These are phyloP conservation scores for Ceratobasidium sp. DNA, from an alignment of 1,284 basidiomycete species.

Conservation along the genomic window DNA sequence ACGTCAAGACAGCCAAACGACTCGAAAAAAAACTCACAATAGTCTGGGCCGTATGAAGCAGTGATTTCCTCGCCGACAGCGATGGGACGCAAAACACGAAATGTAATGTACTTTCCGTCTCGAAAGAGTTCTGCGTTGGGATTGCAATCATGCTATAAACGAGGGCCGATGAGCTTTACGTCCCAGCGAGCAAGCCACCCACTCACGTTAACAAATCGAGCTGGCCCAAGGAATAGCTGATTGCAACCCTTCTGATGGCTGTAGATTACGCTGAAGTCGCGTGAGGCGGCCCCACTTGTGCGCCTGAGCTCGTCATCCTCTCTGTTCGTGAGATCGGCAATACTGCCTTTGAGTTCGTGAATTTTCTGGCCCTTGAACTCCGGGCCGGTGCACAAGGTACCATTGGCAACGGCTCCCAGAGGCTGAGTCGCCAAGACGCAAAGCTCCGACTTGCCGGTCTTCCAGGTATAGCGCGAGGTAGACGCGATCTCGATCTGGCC, in stretches of 20 bases:
- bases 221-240: conserved; percentile 89
- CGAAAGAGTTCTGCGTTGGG: conserved; percentile 89
- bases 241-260: conserved; percentile 90
- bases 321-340: conserved; percentile 51
- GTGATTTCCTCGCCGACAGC: conserved; percentile 84
- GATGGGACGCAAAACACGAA: conserved; percentile 83
- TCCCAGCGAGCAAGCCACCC: conserved; percentile 30
- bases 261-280: conserved; percentile 91
- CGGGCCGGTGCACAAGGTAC: conserved; percentile 10
- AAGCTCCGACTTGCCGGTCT: conserved; percentile 87
- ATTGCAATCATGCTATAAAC: conserved; percentile 81
- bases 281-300: conserved; percentile 71
- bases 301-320: conserved; percentile 69
- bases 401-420: conserved; percentile 57
- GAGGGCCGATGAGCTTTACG: conserved; percentile 27
- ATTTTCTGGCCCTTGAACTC: conserved; percentile 65
- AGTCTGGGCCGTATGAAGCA: conserved; percentile 82
- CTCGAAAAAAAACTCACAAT: conserved; percentile 63
- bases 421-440: conserved; percentile 84
- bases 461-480: conserved; percentile 81
- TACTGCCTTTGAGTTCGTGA: conserved; percentile 68
- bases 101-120: conserved; percentile 86
- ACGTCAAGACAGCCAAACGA: background rate
- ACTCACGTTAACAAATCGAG: conserved; percentile 91
- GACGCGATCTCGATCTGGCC: conserved; percentile 85